A percentile compares a stretch with the other conserved stretches of the same genome.
These are phyloP conservation scores for Camillea tinctor DNA, from an alignment of 2,329 filamentous ascomycete species.

Conservation along the genomic window DNA sequence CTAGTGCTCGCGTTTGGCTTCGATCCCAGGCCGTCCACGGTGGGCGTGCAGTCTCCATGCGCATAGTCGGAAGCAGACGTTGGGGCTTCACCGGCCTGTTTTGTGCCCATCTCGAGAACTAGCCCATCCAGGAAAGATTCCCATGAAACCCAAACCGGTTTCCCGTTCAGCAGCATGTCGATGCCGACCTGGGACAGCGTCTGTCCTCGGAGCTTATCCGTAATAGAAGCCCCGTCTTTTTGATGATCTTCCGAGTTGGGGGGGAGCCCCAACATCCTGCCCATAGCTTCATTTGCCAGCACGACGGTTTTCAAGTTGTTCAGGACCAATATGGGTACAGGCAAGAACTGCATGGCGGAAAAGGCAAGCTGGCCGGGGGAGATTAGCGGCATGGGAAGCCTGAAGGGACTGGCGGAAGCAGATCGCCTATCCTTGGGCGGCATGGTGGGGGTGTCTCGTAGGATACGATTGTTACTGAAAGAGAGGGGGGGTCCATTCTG, in stretches of 20 bases:
- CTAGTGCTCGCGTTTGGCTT: conserved; percentile 30
- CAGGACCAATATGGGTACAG: conserved; percentile 68
- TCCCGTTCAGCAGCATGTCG: conserved; percentile 69
- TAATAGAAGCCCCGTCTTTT: conserved; percentile 43
- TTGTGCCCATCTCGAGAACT: conserved; percentile 40
- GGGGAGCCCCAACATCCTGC: conserved; percentile 62
- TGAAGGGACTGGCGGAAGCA: conserved; percentile 36
- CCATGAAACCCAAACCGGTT: conserved; percentile 58
- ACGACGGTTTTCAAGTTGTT: conserved; percentile 68
- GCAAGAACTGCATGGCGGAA: conserved; percentile 70
- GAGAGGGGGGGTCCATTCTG: conserved; percentile 13
- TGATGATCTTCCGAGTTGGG: conserved; percentile 38
- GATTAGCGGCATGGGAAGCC: conserved; percentile 44
- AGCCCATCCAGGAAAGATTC: conserved; percentile 58
- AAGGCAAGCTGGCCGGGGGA: conserved; percentile 59
- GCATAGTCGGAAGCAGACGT: conserved; percentile 14
- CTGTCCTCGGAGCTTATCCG: conserved; percentile 63
- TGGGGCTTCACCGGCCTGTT: conserved; percentile 10
- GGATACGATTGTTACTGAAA: conserved; percentile 6
- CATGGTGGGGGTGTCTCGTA: conserved; percentile 13
- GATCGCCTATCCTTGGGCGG: conserved; percentile 21
- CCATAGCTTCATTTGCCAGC: conserved; percentile 75
- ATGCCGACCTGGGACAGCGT: conserved; percentile 69
- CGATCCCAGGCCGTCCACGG: conserved; percentile 29
- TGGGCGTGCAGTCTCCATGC: conserved; percentile 39